These are phyloP conservation scores for Closterium sp. DNA, from an alignment of 139 green algal genomes.

Conservation along the genomic window DNA sequence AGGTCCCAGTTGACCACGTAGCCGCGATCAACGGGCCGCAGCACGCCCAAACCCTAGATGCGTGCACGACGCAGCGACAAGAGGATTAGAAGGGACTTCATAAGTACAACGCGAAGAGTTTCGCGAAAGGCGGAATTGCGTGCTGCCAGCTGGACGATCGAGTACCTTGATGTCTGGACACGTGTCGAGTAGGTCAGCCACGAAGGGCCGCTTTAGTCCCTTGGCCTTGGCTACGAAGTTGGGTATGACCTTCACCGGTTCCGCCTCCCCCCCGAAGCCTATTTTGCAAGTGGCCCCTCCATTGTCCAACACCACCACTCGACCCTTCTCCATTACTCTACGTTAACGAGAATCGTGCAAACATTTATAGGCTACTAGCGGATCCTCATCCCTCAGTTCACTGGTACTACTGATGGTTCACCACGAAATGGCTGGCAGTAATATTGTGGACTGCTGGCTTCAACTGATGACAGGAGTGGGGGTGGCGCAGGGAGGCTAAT, in stretches of 20 bases:
- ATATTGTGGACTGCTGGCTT: too few species aligned
- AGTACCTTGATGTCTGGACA: constrained; percentile 36
- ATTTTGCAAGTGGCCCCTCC: constrained; percentile 22
- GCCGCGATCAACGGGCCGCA: constrained; percentile 40
- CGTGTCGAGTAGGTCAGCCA: constrained; percentile 31
- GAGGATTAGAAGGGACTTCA: too few species aligned
- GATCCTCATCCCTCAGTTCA: too few species aligned
- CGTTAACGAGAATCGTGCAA: neutral
- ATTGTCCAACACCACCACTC: constrained; percentile 52
- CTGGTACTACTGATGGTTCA: too few species aligned
- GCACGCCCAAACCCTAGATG: constrained; percentile 19
- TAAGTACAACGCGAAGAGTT: too few species aligned
- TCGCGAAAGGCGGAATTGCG: too few species aligned
- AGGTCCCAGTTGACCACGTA: constrained; percentile 50
- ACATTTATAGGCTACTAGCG: neutral
- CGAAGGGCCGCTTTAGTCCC: neutral
- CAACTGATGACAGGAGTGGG: too few species aligned
- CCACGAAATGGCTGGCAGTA: too few species aligned
- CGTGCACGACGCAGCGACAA: too few species aligned
- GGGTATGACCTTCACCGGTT: constrained; percentile 23
- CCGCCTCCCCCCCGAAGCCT: constrained; percentile 33
- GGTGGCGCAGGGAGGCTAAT: too few species aligned
- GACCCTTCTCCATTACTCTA: neutral
- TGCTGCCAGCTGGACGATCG: neutral
- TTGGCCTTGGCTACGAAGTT: constrained; percentile 31